These are phyloP conservation scores for Camellia lanceoleosa DNA, from an alignment of 148 eudicot genomes.

Conservation along the genomic window DNA sequence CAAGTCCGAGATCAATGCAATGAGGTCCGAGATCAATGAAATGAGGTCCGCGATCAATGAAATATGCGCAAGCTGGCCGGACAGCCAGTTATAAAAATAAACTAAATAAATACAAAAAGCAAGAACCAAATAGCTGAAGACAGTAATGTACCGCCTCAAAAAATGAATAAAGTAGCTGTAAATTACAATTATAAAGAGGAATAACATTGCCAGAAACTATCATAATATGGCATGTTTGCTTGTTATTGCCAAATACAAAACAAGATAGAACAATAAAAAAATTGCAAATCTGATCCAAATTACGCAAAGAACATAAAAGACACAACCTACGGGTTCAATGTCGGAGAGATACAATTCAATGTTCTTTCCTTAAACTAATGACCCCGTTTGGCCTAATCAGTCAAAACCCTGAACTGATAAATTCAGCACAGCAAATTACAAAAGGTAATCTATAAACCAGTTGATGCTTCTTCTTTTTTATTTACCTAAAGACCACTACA, in stretches of 20 bases:
- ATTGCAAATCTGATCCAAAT: slow-evolving; percentile 3
- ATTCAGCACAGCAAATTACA: not conserved
- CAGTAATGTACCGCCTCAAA: not conserved
- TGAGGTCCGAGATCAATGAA: no score
- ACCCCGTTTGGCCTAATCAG: not conserved
- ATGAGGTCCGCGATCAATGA: no score
- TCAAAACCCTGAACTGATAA: not conserved
- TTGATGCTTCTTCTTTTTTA: not conserved
- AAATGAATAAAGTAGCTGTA: not conserved
- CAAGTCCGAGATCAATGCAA: no score
- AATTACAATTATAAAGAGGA: not conserved
- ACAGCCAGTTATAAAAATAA: no score
- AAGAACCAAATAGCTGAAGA: slow-evolving; percentile 1
- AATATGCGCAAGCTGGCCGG: no score
- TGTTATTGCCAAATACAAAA: not conserved
- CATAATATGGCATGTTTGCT: not conserved
- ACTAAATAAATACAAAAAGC: no score
- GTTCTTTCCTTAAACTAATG: not conserved
- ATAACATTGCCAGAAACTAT: not conserved
- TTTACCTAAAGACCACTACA: not conserved
- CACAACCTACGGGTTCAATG: not conserved
- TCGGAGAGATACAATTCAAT: not conserved
- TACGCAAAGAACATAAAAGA: not conserved
- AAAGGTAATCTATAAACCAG: not conserved
- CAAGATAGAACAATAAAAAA: not conserved